phyloP scores from a whole-genome alignment of 2,329 filamentous ascomycete species.

The Cryphonectria japonica region DNA sequence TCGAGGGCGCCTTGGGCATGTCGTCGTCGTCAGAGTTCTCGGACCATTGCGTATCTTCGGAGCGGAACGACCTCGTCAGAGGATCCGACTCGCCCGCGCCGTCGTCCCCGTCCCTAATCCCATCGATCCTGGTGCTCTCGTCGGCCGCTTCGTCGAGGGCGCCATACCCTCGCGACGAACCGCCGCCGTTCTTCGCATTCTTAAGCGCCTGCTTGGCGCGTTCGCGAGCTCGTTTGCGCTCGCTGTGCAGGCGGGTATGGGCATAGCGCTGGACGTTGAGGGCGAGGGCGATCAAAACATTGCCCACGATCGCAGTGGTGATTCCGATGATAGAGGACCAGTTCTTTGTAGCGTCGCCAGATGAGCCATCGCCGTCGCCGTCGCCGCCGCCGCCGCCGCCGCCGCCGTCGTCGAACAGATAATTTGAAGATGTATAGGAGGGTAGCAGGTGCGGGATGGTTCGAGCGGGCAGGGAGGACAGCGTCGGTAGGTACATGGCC shows the following conservation, averaged over 20 bases:
- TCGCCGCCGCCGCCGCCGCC: conserved; percentile 33
- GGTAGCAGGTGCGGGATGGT: conserved; percentile 24
- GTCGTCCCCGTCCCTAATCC: conserved; percentile 39
- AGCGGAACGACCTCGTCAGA: conserved; percentile 55
- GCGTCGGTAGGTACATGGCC: conserved; percentile 26
- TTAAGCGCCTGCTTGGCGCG: conserved; percentile 59
- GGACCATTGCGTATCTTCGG: conserved; percentile 45
- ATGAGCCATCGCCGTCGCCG: conserved; percentile 29
- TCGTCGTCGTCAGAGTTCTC: conserved; percentile 41
- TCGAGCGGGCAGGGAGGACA: conserved; percentile 22
- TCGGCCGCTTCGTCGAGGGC: conserved; percentile 33
- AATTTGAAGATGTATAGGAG: conserved; percentile 28
- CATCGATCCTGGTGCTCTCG: conserved; percentile 39
- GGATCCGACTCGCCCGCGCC: conserved; percentile 53
- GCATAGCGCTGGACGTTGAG: conserved; percentile 97
- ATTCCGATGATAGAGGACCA: conserved; percentile 98
- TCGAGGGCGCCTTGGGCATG: conserved; percentile 54
- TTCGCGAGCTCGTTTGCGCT: conserved; percentile 63
- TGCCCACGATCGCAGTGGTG: conserved; percentile 87
- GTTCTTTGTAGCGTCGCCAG: conserved; percentile 51
- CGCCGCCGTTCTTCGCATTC: conserved; percentile 42
- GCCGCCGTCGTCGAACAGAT: conserved; percentile 31
- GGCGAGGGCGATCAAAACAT: conserved; percentile 91
- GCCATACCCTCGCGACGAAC: conserved; percentile 36
- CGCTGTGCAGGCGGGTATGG: conserved; percentile 79